Conservation (phyloP, 768 basidiomycete genomes). For the Galerina marginata region DNA sequence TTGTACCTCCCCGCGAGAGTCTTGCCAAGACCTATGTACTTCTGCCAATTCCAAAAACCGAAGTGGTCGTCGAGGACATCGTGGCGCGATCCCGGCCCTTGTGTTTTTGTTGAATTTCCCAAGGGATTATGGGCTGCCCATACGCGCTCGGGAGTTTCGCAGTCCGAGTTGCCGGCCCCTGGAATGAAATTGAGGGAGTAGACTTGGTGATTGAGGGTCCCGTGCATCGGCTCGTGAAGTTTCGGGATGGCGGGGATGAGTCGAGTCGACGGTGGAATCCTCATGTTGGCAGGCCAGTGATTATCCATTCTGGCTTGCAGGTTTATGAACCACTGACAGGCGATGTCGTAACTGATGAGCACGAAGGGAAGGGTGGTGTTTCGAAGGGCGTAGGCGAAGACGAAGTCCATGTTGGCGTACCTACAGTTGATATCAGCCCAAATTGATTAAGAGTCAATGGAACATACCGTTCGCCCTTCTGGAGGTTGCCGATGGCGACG, state of each 20-base stretch:
- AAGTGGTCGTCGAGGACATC: constrained; percentile 40
- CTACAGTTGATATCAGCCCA: constrained; percentile 13
- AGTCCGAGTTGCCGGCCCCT: constrained; percentile 31
- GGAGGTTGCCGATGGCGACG: constrained; percentile 34
- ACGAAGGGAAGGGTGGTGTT: background rate
- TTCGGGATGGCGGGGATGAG: constrained; percentile 32
- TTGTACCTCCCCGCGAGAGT: constrained; percentile 12
- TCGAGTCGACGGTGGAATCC: background rate
- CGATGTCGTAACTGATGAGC: constrained; percentile 34
- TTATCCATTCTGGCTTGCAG: constrained; percentile 20
- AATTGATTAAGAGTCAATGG: background rate
- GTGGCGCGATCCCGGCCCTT: constrained; percentile 32
- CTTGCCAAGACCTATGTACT: constrained; percentile 25
- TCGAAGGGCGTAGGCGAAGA: constrained; percentile 16
- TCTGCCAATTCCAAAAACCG: constrained; percentile 34
- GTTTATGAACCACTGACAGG: constrained; percentile 30
- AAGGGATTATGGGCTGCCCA: constrained; percentile 35
- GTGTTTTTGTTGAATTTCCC: constrained; percentile 35
- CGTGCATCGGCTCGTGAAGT: constrained; percentile 34
- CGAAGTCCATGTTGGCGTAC: constrained; percentile 33
- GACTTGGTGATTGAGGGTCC: constrained; percentile 20
- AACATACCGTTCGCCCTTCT: constrained; percentile 34
- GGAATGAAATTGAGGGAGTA: constrained; percentile 32
- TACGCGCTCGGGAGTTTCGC: constrained; percentile 35
- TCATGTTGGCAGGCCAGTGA: background rate